Evolutionary conservation across 164 flowering plant species (phyloP).

Genomic region (Kingdonia uniflora): DNA sequence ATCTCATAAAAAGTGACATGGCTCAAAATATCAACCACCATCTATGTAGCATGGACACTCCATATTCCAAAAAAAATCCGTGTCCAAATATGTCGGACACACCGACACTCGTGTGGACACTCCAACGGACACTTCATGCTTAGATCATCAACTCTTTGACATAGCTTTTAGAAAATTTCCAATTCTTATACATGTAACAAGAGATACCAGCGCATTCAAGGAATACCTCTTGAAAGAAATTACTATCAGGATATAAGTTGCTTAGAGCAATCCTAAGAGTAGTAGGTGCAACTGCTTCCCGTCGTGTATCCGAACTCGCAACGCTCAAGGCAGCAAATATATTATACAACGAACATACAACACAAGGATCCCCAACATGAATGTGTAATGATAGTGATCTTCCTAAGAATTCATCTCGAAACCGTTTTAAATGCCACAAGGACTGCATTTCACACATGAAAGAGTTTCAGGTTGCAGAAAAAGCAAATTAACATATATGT

Average conservation of each 20-base stretch:
- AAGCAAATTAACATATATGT: neutral
- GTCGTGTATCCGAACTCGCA: slow-evolving; percentile 43
- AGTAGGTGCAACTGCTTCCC: slow-evolving; percentile 82
- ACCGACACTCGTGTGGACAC: no score
- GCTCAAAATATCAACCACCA: no score
- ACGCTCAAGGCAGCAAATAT: slow-evolving; percentile 61
- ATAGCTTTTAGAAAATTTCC: no score
- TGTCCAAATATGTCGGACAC: no score
- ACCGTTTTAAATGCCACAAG: slow-evolving; percentile 76
- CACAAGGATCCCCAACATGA: slow-evolving; percentile 97
- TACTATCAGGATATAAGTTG: slow-evolving; percentile 85
- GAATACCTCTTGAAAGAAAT: slow-evolving; percentile 86
- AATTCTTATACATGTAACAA: neutral
- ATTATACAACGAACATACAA: slow-evolving; percentile 76
- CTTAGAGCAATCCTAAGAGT: slow-evolving; percentile 83
- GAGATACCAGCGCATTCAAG: neutral
- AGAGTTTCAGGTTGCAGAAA: slow-evolving; percentile 9
- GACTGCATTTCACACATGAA: slow-evolving; percentile 42
- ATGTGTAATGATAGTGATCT: slow-evolving; percentile 52
- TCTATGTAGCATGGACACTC: no score
- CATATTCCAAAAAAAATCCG: no score
- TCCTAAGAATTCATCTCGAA: slow-evolving; percentile 71
- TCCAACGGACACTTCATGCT: no score
- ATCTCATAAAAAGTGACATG: no score
- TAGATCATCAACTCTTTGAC: no score